phyloP scores from a whole-genome alignment of 306 rosid genomes.

The Fragaria iinumae region DNA sequence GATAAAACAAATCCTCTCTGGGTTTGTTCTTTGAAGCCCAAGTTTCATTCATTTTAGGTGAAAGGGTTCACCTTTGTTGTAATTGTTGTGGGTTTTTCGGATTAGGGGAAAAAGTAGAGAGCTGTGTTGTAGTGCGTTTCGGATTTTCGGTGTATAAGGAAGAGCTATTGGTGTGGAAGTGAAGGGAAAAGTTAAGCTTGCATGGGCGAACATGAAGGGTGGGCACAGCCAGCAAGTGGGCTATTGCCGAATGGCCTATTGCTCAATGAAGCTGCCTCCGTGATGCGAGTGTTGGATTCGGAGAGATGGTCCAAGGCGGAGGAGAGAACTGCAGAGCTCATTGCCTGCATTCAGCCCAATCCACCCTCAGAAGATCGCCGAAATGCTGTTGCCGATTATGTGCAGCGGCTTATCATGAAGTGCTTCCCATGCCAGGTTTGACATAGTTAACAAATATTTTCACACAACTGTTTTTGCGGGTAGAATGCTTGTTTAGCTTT shows the following conservation, averaged over 20 bases:
- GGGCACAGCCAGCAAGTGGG: conserved; percentile 88
- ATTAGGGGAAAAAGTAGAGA: conserved; percentile 15
- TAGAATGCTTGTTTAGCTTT: conserved; percentile 17
- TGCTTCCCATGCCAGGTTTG: conserved; percentile 95
- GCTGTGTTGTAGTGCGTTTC: conserved; percentile 29
- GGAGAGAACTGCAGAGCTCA: conserved; percentile 83
- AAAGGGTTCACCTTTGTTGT: conserved; percentile 10
- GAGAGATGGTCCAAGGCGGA: conserved; percentile 88
- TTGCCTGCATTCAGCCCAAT: conserved; percentile 95
- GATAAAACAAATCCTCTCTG: conserved; percentile 18
- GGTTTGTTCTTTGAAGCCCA: conserved; percentile 21
- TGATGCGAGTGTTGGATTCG: conserved; percentile 66
- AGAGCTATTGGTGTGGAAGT: not conserved
- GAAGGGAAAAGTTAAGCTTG: conserved; percentile 51
- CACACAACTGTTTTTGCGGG: not conserved
- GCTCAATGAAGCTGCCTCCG: conserved; percentile 81
- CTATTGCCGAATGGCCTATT: conserved; percentile 86
- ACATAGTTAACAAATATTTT: not conserved
- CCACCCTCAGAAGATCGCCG: conserved; percentile 76
- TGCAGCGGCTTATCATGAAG: conserved; percentile 64
- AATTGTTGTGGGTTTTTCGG: conserved; percentile 13
- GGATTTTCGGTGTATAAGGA: conserved; percentile 31
- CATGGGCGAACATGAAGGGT: conserved; percentile 95
- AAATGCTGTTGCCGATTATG: conserved; percentile 80
- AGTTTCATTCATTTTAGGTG: conserved; percentile 23